Conservation (phyloP, 148 eudicot genomes). For the Chenopodium formosanum region DNA sequence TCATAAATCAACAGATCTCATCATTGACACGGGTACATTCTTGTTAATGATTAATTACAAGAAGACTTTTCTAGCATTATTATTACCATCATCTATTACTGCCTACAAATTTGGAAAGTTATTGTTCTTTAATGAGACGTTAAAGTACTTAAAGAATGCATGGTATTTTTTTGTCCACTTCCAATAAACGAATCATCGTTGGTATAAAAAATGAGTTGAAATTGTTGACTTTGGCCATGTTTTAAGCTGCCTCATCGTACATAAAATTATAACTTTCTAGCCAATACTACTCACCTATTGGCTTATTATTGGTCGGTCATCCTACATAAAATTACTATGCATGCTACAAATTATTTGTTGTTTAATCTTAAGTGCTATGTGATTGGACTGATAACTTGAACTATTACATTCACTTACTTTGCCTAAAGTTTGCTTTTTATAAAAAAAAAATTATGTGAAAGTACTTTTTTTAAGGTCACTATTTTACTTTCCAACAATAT, state of each 20-base stretch:
- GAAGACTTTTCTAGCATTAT: no score
- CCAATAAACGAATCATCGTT: background rate
- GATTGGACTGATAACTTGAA: slow-evolving; percentile 20
- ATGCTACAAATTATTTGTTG: slow-evolving; percentile 1
- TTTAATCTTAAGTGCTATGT: slow-evolving; percentile 18
- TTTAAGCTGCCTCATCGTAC: background rate
- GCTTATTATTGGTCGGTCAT: slow-evolving; percentile 4
- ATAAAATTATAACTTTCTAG: background rate
- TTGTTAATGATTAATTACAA: no score
- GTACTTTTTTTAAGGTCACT: slow-evolving; percentile 8
- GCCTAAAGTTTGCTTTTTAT: slow-evolving; percentile 14
- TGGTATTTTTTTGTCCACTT: background rate
- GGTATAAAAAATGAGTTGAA: background rate
- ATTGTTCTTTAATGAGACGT: no score
- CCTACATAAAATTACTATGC: background rate
- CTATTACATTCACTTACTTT: slow-evolving; percentile 15
- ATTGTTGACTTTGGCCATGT: slow-evolving; percentile 5
- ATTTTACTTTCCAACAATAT: background rate
- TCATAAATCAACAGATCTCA: no score
- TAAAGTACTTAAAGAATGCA: background rate
- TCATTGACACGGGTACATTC: no score
- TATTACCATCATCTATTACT: no score
- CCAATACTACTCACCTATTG: background rate
- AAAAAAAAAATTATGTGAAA: background rate
- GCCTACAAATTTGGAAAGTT: no score